phyloP scores from a whole-genome alignment of 768 basidiomycete genomes.

The Trametes cingulata region DNA sequence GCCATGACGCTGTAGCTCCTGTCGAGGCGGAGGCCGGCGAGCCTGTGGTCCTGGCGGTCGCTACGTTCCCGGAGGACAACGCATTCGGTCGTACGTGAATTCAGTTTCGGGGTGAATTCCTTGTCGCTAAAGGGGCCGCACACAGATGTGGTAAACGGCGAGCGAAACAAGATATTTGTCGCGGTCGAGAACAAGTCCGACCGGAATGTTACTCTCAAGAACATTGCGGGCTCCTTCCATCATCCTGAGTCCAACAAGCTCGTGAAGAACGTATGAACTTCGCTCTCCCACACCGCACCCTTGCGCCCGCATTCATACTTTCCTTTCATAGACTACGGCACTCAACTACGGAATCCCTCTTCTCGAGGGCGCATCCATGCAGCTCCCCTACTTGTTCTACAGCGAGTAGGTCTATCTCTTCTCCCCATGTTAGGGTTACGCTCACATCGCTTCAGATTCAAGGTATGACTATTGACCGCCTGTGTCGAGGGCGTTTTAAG shows the following conservation, averaged over 20 bases:
- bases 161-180: constrained; percentile 67
- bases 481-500: background rate
- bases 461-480: constrained; percentile 22
- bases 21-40: constrained; percentile 37
- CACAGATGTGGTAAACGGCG: constrained; percentile 83
- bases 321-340: constrained; percentile 52
- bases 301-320: background rate
- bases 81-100: constrained; percentile 69
- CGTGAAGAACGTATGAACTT: constrained; percentile 67
- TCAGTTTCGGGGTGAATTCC: background rate
- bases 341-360: constrained; percentile 54
- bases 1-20: constrained; percentile 20
- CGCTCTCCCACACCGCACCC: background rate
- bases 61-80: constrained; percentile 70
- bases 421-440: background rate
- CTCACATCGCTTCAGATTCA: constrained; percentile 11
- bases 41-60: constrained; percentile 54
- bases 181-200: constrained; percentile 75
- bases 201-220: constrained; percentile 67
- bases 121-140: background rate
- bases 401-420: constrained; percentile 65
- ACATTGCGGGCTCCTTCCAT: constrained; percentile 66
- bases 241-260: constrained; percentile 61
- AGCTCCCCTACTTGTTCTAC: constrained; percentile 72
- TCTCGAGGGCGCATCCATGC: constrained; percentile 55